Percentiles rank a stretch among this genome's conserved stretches.
These are phyloP conservation scores for Dendryphion nanum DNA, from an alignment of 2,329 filamentous ascomycete species.

Conservation along the genomic window DNA sequence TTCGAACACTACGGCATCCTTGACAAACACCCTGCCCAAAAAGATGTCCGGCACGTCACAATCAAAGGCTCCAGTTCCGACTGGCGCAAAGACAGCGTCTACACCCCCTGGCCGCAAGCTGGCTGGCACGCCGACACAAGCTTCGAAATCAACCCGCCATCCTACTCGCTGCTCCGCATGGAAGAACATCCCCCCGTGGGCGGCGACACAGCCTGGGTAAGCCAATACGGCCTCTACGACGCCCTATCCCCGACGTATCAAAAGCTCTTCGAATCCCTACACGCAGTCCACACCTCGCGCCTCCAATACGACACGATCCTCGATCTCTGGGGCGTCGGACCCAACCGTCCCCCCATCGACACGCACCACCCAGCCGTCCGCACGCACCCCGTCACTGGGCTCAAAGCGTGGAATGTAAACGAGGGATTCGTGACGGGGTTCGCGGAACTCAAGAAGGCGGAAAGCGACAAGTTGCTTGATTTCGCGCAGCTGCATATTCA, in stretches of 20 bases:
- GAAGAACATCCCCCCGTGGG: slow-evolving; percentile 11
- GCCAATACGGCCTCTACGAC: slow-evolving; percentile 13
- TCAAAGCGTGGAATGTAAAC: slow-evolving; percentile 43
- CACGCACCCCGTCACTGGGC: slow-evolving; percentile 50
- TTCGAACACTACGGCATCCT: slow-evolving; percentile 15
- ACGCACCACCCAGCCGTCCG: slow-evolving; percentile 51
- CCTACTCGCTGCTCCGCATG: slow-evolving; percentile 12
- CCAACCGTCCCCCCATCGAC: slow-evolving; percentile 41
- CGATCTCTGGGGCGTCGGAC: slow-evolving; percentile 37
- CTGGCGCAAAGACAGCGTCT: slow-evolving; percentile 5
- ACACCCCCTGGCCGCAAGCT: slow-evolving; percentile 12
- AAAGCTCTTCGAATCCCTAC: slow-evolving; percentile 8
- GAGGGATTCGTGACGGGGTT: slow-evolving; percentile 51
- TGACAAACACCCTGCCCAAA: slow-evolving; percentile 14
- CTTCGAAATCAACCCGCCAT: slow-evolving; percentile 15
- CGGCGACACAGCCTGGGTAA: slow-evolving; percentile 8
- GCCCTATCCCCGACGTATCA: slow-evolving; percentile 15
- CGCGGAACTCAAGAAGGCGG: slow-evolving; percentile 51
- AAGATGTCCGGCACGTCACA: slow-evolving; percentile 1
- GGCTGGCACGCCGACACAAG: slow-evolving; percentile 11
- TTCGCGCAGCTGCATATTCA: slow-evolving; percentile 3
- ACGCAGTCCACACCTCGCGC: slow-evolving; percentile 12
- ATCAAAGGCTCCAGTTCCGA: neutral
- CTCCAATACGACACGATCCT: slow-evolving; percentile 40
- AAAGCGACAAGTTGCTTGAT: slow-evolving; percentile 28